Evolutionary conservation across 31 red algal genomes (phyloP), one percentile per base, ranked within the genome.

Genomic region (Bonnemaisonia californica): DNA sequence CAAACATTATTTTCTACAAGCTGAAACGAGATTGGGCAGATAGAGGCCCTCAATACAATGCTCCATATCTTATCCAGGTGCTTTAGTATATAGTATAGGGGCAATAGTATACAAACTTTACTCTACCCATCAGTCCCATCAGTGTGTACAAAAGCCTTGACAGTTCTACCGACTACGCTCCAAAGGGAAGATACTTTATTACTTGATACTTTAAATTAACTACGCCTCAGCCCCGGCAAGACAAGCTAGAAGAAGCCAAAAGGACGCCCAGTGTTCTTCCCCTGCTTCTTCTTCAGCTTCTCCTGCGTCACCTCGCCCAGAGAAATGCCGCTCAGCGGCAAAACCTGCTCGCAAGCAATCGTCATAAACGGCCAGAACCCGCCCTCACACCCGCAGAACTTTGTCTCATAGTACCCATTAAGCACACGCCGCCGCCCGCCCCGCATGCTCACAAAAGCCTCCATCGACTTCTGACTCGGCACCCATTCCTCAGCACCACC

Each of bases 331-430:
- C 80, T 39, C 36, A 74, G 33, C 9, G 76, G 68, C 69, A 72
- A 30, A 34, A 60, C 61, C 18, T 69, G 39, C 67, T 35, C 38
- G 47, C 66, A 69, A 3, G 66, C 75, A 63, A 81, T 62, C 11
- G 76, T 89, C 76, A 89, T 81, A 47, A 92, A 92, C 23, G 80
- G 81, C 81, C 81, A 92, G 61, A 92, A 92, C 37, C 87, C 87
- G 13, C 70, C 87, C 70, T 91, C 87, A 35, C 87, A 91, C 34
- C 87, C 87, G 22, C 79, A 41, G 38, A 54, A 79, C 9, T 63
- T 58, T 32, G 72, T 82, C 24, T 47, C 40, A 51, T 54, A 82
- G 59, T 91, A 91, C 27, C 77, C 66, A 33, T 71, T 74, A 19
- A 69, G 37, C 21, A 39, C 57, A 28, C 76, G 77, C 2, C 48